These are phyloP conservation scores for Malassezia cuniculi DNA, from an alignment of 1,284 basidiomycete genomes.

Conservation along the genomic window DNA sequence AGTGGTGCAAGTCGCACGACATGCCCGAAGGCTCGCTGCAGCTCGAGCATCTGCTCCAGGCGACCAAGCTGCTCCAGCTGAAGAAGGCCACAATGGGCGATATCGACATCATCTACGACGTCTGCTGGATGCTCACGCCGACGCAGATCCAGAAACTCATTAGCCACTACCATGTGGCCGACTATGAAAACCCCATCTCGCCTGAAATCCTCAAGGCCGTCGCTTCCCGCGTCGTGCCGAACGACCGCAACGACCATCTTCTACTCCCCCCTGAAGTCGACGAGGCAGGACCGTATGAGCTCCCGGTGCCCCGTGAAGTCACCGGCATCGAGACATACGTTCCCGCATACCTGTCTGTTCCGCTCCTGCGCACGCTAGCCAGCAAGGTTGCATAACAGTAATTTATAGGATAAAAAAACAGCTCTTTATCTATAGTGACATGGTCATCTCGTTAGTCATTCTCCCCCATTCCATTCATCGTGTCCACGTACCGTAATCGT, in stretches of 20 bases:
- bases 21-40: constrained; percentile 98
- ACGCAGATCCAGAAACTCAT: constrained; percentile 99
- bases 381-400: constrained; percentile 33
- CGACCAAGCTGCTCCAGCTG: constrained; percentile 90
- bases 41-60: constrained; percentile 97
- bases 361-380: constrained; percentile 34
- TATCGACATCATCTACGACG: constrained; percentile 94
- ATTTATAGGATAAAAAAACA: background rate
- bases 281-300: constrained; percentile 44
- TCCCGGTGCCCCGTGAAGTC: constrained; percentile 40
- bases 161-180: constrained; percentile 94
- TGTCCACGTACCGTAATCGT: no score
- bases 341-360: constrained; percentile 41
- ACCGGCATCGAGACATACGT: constrained; percentile 46
- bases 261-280: constrained; percentile 44
- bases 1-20: constrained; percentile 56
- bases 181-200: constrained; percentile 59
- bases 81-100: constrained; percentile 69
- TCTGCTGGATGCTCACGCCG: constrained; percentile 99
- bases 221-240: constrained; percentile 41
- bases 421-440: constrained; percentile 18
- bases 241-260: constrained; percentile 44
- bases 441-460: no score
- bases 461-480: no score
- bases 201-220: constrained; percentile 45